phyloP scores from a whole-genome alignment of 345 rosid species.

The Gossypium rotundifolium region DNA sequence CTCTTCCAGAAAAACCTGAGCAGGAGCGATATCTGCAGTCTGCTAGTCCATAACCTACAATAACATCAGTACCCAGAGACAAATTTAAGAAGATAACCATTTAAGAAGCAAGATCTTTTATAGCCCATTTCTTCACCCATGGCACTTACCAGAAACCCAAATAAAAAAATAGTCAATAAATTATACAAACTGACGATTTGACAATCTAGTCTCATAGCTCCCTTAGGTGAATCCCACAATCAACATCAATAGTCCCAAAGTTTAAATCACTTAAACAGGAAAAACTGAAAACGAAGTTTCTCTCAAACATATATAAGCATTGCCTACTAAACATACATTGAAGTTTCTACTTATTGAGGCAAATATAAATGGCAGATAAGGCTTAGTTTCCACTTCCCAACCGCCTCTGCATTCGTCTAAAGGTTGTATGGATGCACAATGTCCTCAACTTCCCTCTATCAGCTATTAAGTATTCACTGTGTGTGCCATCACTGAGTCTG shows the following conservation, averaged over 20 bases:
- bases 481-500: background rate
- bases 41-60: conserved; percentile 49
- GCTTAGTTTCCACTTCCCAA: background rate
- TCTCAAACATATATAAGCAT: background rate
- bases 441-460: background rate
- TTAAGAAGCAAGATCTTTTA: background rate
- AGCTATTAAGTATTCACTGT: too few species aligned
- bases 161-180: background rate
- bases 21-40: conserved; percentile 39
- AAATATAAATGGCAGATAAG: background rate
- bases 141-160: background rate
- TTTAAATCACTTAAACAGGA: background rate
- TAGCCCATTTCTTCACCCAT: background rate
- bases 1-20: conserved; percentile 44
- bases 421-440: background rate
- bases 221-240: background rate
- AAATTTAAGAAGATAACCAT: background rate
- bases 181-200: background rate
- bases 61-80: background rate
- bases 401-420: background rate
- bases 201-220: background rate
- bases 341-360: too few species aligned
- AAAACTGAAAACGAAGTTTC: background rate
- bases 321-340: background rate
- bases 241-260: background rate